A percentile compares a stretch with the other conserved stretches of the same genome.
Evolutionary conservation across 192 early-diverging fungal genomes (phyloP).

Genomic region (Jimgerdemannia lactiflua): DNA sequence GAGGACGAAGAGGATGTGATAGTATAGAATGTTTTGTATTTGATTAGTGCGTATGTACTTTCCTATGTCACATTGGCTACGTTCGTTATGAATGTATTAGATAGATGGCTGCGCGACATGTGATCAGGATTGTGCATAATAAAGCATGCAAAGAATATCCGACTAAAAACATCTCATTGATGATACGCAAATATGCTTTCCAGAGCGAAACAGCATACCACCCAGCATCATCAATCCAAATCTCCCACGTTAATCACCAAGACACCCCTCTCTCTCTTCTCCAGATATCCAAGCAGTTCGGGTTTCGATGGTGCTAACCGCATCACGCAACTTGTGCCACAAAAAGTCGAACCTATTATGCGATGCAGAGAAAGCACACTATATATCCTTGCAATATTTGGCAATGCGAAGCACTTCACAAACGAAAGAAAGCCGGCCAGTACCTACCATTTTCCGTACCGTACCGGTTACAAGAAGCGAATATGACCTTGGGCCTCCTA

Average conservation of each 20-base stretch:
- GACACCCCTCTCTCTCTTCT: constrained; percentile 7
- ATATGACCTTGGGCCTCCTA: not conserved
- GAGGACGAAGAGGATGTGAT: constrained; percentile 31
- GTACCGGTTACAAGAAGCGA: constrained; percentile 28
- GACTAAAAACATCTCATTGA: too few relatives aligned
- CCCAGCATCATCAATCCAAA: too few relatives aligned
- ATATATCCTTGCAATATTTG: not conserved
- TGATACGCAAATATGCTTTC: too few relatives aligned
- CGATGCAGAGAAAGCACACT: not conserved
- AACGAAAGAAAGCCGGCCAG: too few relatives aligned
- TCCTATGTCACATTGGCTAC: too few relatives aligned
- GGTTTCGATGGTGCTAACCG: constrained; percentile 3
- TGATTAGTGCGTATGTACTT: too few relatives aligned
- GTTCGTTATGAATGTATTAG: too few relatives aligned
- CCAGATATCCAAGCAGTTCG: constrained; percentile 1
- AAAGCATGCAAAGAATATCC: too few relatives aligned
- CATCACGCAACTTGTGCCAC: constrained; percentile 25
- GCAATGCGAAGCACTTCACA: not conserved
- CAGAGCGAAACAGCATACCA: too few relatives aligned
- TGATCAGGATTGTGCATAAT: too few relatives aligned
- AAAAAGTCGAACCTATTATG: constrained; percentile 16
- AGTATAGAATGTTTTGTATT: constrained; percentile 1
- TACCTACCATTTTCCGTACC: constrained; percentile 26
- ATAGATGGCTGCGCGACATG: too few relatives aligned
- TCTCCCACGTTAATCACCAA: constrained; percentile 7